Percentiles rank a stretch among this genome's conserved stretches.
phyloP scores from a whole-genome alignment of 441 rosid genomes.

The Metrosideros polymorpha region DNA sequence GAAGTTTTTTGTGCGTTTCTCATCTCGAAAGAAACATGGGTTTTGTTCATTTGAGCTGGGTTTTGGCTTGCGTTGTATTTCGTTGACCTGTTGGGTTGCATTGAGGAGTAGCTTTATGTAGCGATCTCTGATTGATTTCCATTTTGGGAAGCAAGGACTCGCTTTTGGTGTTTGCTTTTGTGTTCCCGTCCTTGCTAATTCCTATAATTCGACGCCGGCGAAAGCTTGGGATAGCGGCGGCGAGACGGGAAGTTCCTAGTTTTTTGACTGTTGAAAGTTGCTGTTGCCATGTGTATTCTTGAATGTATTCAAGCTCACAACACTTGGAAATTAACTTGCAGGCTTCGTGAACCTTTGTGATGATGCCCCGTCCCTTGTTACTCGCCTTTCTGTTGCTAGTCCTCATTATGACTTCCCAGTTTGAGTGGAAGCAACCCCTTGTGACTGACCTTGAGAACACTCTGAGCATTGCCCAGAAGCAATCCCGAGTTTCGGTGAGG shows the following conservation, averaged over 20 bases:
- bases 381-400: conserved; percentile 59
- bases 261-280: neutral
- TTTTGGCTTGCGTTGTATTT: neutral
- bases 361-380: conserved; percentile 70
- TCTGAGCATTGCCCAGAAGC: conserved; percentile 37
- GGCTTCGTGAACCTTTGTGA: conserved; percentile 23
- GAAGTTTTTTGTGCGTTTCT: neutral
- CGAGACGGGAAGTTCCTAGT: neutral
- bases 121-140: neutral
- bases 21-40: neutral
- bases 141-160: neutral
- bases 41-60: neutral
- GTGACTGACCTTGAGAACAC: conserved; percentile 41
- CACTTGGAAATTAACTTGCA: conserved; percentile 5
- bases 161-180: neutral
- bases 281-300: neutral
- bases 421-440: conserved; percentile 83
- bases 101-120: neutral
- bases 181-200: neutral
- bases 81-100: neutral
- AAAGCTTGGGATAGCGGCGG: neutral
- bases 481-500: conserved; percentile 33
- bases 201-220: neutral
- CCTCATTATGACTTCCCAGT: conserved; percentile 73
- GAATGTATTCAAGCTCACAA: neutral